phyloP scores from a whole-genome alignment of 139 green algal species.

The Spirogloea muscicola region DNA sequence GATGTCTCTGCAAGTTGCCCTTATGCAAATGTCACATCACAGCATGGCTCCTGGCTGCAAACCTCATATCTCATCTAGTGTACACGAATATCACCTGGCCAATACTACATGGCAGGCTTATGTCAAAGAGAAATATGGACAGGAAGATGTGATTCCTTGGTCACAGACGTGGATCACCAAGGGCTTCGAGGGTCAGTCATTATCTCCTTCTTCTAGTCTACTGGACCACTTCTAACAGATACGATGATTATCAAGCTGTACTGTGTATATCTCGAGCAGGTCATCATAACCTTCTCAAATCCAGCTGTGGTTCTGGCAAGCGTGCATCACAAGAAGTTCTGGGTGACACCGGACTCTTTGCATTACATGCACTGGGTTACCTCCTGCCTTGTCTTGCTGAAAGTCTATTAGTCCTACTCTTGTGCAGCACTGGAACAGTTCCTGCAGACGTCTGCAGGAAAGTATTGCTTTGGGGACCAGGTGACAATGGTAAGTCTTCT shows the following conservation, averaged over 20 bases:
- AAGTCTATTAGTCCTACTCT: not conserved
- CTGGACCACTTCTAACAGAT: too few species aligned
- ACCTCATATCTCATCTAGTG: not conserved
- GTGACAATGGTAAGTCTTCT: not conserved
- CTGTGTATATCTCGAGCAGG: not conserved
- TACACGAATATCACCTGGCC: not conserved
- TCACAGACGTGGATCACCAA: too few species aligned
- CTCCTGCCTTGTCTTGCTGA: not conserved
- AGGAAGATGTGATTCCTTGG: too few species aligned
- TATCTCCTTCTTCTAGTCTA: too few species aligned
- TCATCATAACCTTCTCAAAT: not conserved
- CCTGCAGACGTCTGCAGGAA: not conserved
- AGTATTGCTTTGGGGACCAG: conserved; percentile 4
- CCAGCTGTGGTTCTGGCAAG: not conserved
- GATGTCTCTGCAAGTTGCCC: not conserved
- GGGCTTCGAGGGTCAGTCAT: too few species aligned
- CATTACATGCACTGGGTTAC: not conserved
- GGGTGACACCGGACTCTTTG: not conserved
- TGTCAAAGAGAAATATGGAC: too few species aligned
- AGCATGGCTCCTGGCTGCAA: not conserved
- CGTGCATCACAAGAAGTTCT: too few species aligned
- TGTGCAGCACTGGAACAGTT: not conserved
- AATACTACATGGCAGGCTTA: too few species aligned
- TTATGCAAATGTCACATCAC: not conserved
- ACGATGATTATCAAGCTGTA: too few species aligned